Percentiles rank a stretch among this genome's conserved stretches.
Evolutionary conservation across 2,329 filamentous ascomycete genomes (phyloP).

Genomic region (Hypomyces rosellus): DNA sequence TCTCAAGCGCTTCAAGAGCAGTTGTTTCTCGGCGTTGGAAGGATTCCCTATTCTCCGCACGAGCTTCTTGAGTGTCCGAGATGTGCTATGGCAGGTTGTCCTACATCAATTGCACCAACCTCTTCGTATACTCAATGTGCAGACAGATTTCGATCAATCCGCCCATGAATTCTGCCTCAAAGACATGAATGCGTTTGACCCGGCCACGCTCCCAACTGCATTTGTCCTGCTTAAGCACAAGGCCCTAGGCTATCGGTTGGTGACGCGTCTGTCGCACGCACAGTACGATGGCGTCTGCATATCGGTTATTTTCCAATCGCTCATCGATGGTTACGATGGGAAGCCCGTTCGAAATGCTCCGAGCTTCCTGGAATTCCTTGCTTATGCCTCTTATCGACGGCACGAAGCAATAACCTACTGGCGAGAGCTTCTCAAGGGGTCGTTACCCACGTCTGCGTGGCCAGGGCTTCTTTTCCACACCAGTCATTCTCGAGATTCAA

Average conservation of each 20-base stretch:
- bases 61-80: slow-evolving; percentile 14
- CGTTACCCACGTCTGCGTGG: slow-evolving; percentile 19
- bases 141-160: slow-evolving; percentile 12
- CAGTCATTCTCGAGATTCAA: not conserved
- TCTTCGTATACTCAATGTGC: slow-evolving; percentile 1
- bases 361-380: too few relatives aligned
- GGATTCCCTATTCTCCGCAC: slow-evolving; percentile 18
- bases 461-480: not conserved
- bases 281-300: slow-evolving; percentile 18
- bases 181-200: slow-evolving; percentile 3
- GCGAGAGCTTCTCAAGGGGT: slow-evolving; percentile 30
- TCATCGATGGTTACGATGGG: too few relatives aligned
- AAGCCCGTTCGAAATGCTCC: too few relatives aligned
- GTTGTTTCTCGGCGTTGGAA: slow-evolving; percentile 11
- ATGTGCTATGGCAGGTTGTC: slow-evolving; percentile 14
- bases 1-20: slow-evolving; percentile 13
- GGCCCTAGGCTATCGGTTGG: too few relatives aligned
- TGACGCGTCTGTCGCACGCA: slow-evolving; percentile 34
- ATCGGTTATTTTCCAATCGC: too few relatives aligned
- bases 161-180: slow-evolving; percentile 10
- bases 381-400: too few relatives aligned
- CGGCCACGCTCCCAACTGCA: slow-evolving; percentile 13
- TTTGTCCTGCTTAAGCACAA: too few relatives aligned
- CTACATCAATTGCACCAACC: too few relatives aligned
- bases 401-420: too few relatives aligned